A percentile compares a stretch with the other conserved stretches of the same genome.
phyloP scores from a whole-genome alignment of 2,329 filamentous ascomycete species.

The Nannizziopsis barbatae region DNA sequence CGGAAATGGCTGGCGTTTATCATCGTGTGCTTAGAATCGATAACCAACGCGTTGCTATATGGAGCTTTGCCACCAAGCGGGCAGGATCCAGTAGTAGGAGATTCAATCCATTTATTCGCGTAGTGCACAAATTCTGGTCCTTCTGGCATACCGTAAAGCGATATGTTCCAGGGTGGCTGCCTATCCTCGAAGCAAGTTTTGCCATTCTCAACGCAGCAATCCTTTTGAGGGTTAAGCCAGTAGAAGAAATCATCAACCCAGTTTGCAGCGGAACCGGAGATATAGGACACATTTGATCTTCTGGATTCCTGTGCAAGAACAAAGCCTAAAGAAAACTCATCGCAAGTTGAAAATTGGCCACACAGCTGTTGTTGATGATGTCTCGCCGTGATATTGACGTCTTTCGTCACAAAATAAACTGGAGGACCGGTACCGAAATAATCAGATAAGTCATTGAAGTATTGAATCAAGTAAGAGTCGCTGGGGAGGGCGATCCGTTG shows the following conservation, averaged over 20 bases:
- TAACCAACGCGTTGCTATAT: constrained; percentile 72
- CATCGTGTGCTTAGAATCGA: constrained; percentile 55
- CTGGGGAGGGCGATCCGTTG: constrained; percentile 89
- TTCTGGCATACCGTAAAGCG: constrained; percentile 81
- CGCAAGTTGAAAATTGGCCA: constrained; percentile 79
- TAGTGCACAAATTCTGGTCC: constrained; percentile 84
- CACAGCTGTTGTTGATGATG: constrained; percentile 75
- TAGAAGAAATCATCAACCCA: constrained; percentile 96
- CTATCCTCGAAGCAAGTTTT: constrained; percentile 69
- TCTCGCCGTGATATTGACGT: constrained; percentile 66
- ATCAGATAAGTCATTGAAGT: constrained; percentile 89
- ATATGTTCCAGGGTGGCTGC: constrained; percentile 76
- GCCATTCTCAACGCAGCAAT: constrained; percentile 61
- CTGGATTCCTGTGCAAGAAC: constrained; percentile 91
- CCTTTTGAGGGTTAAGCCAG: constrained; percentile 83
- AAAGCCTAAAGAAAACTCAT: constrained; percentile 72
- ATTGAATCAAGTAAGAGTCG: constrained; percentile 87
- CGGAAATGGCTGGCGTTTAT: constrained; percentile 84
- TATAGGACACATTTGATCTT: constrained; percentile 73
- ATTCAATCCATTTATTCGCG: constrained; percentile 65
- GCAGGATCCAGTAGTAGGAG: constrained; percentile 72
- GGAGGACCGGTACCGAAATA: constrained; percentile 88
- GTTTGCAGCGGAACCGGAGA: constrained; percentile 76
- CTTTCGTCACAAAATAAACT: constrained; percentile 85
- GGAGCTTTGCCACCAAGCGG: constrained; percentile 79